These are phyloP conservation scores for Tolypocladium guangdongense DNA, from an alignment of 2,329 filamentous ascomycete species.

Conservation along the genomic window DNA sequence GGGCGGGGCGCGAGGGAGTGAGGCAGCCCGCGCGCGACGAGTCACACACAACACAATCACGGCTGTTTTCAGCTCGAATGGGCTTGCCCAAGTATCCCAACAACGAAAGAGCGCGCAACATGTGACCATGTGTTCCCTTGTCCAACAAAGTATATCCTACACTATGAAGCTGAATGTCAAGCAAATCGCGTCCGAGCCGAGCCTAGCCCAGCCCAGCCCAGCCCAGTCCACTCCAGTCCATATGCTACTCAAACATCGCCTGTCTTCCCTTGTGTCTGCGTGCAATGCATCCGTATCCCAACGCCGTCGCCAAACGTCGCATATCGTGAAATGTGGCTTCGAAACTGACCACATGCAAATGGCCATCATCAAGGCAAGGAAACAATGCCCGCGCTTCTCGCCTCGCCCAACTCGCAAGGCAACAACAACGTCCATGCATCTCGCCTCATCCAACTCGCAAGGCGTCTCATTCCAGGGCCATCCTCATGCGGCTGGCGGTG, in stretches of 20 bases:
- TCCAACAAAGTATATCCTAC: neutral
- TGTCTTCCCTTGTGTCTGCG: neutral
- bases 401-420: neutral
- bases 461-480: no score
- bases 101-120: neutral
- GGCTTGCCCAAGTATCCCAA: neutral
- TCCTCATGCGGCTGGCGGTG: neutral
- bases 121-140: neutral
- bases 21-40: neutral
- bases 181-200: neutral
- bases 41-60: neutral
- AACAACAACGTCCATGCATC: no score
- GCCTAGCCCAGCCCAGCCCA: neutral
- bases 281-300: neutral
- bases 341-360: neutral
- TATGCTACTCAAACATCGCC: neutral
- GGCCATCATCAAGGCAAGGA: neutral
- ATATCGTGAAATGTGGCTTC: neutral
- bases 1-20: neutral
- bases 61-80: neutral
- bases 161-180: neutral
- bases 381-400: neutral
- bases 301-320: neutral
- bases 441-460: no score
- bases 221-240: neutral